Base-by-base conservation (phyloP, 2,329 filamentous ascomycete genomes). In the Phaeomoniella chlamydospora region DNA sequence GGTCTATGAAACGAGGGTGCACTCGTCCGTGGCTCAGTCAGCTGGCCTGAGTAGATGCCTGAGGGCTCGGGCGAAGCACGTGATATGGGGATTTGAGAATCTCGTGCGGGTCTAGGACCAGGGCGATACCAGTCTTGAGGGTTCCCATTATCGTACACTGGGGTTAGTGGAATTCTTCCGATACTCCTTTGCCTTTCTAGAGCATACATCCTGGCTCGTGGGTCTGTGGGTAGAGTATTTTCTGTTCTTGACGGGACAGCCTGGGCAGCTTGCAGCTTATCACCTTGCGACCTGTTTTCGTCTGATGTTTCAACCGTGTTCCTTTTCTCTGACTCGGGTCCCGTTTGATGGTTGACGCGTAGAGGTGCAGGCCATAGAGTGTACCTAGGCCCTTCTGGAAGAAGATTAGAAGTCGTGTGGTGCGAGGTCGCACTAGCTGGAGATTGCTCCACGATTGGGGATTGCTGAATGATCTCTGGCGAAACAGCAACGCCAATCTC, bases 281-380 rank as follows among this genome's bases (percentile, higher is more conserved):
- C 11, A 13, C 11, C 11, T 14, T 29, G 34, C 5, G 5, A 15
- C 40, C 43, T 11, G 4, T 15, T 26, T 33, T 15, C 33, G 34
- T 41, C 34, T n/a, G 42, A 32, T 13, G 13, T 32, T 13, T 13
- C 31, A 10, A 14, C 31, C 6, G 6, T 32, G 6, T 32, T 10
- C 31, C 16, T 6, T 10, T 17, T 32, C 14, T 14, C 12, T 15
- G 40, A 22, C 16, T 31, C 33, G 34, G 18, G 29, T 40, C 10
- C 45, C 46, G 29, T 49, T 48, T 29, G 45, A 51, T 40, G 51
- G 46, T 31, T 26, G n/a, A 26, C 22, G n/a, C 48, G 48, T n/a
- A 62, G 44, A 14, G 56, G 59, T 16, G 55, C 51, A 16, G 61
- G 59, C 39, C 53, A 57, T 13, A 60, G 39, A 13, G 47, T 48